phyloP scores from a whole-genome alignment of 2,329 filamentous ascomycete genomes.

The Onygenales sp. region DNA sequence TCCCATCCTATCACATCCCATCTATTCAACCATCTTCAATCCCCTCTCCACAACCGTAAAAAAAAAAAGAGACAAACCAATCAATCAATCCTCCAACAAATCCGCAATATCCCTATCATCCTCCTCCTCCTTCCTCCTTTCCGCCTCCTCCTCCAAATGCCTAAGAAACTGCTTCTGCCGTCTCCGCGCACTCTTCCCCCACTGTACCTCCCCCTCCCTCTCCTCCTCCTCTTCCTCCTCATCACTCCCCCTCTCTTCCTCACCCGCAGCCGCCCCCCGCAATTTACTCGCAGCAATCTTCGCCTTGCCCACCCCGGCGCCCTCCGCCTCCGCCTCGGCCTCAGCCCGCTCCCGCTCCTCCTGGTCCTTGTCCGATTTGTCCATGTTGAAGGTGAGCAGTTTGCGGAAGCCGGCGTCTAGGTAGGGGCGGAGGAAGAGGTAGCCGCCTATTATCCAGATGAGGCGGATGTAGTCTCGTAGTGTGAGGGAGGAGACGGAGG shows the following conservation, averaged over 20 bases:
- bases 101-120: slow-evolving; percentile 69
- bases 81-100: slow-evolving; percentile 48
- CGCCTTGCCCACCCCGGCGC: slow-evolving; percentile 30
- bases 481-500: slow-evolving; percentile 35
- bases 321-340: slow-evolving; percentile 27
- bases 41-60: not conserved
- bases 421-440: slow-evolving; percentile 65
- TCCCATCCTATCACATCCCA: too few species aligned
- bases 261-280: slow-evolving; percentile 47
- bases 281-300: slow-evolving; percentile 57
- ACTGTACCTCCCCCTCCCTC: slow-evolving; percentile 36
- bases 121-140: slow-evolving; percentile 54
- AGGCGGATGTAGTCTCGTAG: slow-evolving; percentile 53
- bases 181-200: slow-evolving; percentile 62
- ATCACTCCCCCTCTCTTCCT: slow-evolving; percentile 42
- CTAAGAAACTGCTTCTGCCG: slow-evolving; percentile 59
- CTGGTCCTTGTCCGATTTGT: slow-evolving; percentile 45
- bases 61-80: not conserved
- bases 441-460: slow-evolving; percentile 61
- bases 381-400: slow-evolving; percentile 32
- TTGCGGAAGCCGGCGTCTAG: slow-evolving; percentile 58
- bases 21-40: too few species aligned
- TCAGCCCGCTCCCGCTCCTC: slow-evolving; percentile 43
- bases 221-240: slow-evolving; percentile 32
- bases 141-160: slow-evolving; percentile 54